Evolutionary conservation across 495 filamentous ascomycete species (phyloP).

Genomic region (Sporormia fimetaria): DNA sequence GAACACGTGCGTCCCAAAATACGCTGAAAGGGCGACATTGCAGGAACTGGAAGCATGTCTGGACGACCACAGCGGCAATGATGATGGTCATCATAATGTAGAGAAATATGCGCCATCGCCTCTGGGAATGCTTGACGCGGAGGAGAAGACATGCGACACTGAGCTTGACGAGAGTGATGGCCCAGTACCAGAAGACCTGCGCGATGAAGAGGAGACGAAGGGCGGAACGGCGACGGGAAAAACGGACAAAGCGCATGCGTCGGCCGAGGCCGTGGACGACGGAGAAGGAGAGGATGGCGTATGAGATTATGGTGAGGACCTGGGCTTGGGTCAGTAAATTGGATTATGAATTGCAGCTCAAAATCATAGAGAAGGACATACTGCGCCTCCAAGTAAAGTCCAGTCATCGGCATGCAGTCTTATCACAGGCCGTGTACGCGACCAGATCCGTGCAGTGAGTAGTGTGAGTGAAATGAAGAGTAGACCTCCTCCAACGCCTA

Average conservation of each 20-base stretch:
- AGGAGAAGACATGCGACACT: constrained; percentile 29
- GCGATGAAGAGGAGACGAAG: constrained; percentile 25
- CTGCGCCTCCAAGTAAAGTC: constrained; percentile 9
- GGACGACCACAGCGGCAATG: constrained; percentile 9
- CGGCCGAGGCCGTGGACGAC: constrained; percentile 15
- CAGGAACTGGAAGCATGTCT: constrained; percentile 23
- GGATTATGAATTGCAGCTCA: neutral
- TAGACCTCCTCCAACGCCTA: constrained; percentile 10
- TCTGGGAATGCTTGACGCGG: constrained; percentile 25
- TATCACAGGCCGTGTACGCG: constrained; percentile 3
- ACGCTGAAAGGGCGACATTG: constrained; percentile 29
- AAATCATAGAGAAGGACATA: constrained; percentile 2
- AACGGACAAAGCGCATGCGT: constrained; percentile 8
- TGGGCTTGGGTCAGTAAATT: constrained; percentile 2
- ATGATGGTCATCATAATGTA: constrained; percentile 20
- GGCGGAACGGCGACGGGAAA: constrained; percentile 4
- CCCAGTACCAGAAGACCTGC: constrained; percentile 19
- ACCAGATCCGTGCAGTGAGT: constrained; percentile 13
- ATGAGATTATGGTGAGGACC: constrained; percentile 19
- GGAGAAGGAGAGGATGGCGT: constrained; percentile 5
- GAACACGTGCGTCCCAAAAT: constrained; percentile 27
- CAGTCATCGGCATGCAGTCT: constrained; percentile 16
- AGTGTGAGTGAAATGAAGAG: constrained; percentile 9
- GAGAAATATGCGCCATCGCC: constrained; percentile 24
- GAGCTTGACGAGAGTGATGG: constrained; percentile 26